Evolutionary conservation across 1,284 basidiomycete species (phyloP).

Genomic region (Rhodotorula sp.): DNA sequence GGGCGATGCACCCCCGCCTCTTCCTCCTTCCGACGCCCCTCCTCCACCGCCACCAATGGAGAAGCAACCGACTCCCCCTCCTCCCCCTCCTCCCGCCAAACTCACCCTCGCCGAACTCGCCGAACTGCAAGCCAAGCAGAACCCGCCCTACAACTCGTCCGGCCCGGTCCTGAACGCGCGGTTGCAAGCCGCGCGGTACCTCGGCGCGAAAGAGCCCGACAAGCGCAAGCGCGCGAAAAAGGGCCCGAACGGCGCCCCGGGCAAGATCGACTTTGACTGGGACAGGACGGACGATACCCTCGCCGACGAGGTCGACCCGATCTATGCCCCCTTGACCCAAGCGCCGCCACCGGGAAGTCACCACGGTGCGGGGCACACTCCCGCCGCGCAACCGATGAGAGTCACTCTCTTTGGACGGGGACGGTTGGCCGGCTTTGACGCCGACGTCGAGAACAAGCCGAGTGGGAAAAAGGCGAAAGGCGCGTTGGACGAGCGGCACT

Average conservation of each 20-base stretch:
- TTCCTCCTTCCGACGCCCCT: constrained; percentile 59
- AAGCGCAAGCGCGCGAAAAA: constrained; percentile 79
- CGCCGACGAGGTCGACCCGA: constrained; percentile 47
- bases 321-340: constrained; percentile 38
- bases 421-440: constrained; percentile 41
- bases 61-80: constrained; percentile 49
- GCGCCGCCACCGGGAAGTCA: background rate
- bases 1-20: constrained; percentile 47
- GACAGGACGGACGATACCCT: constrained; percentile 89
- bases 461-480: constrained; percentile 53
- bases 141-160: background rate
- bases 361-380: background rate
- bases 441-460: constrained; percentile 29
- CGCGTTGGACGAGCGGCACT: constrained; percentile 87
- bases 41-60: constrained; percentile 67
- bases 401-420: constrained; percentile 31
- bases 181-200: constrained; percentile 60
- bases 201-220: constrained; percentile 66
- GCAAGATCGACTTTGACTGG: constrained; percentile 97
- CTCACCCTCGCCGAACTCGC: constrained; percentile 40
- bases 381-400: constrained; percentile 11
- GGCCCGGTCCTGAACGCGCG: constrained; percentile 25
- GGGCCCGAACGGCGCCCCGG: constrained; percentile 78
- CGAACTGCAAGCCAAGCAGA: constrained; percentile 5
- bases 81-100: constrained; percentile 10